These are phyloP conservation scores for Fusarium nanum DNA, from an alignment of 2,329 filamentous ascomycete species.

Conservation along the genomic window DNA sequence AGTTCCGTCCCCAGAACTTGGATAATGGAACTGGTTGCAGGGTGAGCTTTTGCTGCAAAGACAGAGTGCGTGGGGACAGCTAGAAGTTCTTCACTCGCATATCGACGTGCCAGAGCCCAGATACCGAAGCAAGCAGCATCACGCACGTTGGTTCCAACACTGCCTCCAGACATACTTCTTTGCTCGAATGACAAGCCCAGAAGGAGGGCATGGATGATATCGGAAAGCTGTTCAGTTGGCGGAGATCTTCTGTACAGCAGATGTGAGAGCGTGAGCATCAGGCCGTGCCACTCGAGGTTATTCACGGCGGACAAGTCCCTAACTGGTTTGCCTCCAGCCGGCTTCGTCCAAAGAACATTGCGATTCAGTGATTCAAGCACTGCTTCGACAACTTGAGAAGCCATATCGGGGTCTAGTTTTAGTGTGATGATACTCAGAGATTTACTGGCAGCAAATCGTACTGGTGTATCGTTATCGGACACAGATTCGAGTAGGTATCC, in stretches of 20 bases:
- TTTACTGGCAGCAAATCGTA: constrained; percentile 91
- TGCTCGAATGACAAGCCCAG: constrained; percentile 90
- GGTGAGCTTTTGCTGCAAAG: constrained; percentile 54
- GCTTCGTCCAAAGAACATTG: constrained; percentile 66
- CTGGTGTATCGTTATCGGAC: constrained; percentile 89
- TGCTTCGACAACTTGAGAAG: constrained; percentile 86
- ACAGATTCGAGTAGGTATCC: constrained; percentile 82
- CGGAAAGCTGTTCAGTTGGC: constrained; percentile 74
- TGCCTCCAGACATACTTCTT: constrained; percentile 83
- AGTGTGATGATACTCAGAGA: constrained; percentile 87
- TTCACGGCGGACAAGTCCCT: constrained; percentile 81
- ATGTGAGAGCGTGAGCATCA: constrained; percentile 88
- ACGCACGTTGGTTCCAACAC: constrained; percentile 88
- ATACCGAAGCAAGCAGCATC: constrained; percentile 97
- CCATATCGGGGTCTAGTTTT: constrained; percentile 83
- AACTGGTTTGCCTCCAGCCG: constrained; percentile 51
- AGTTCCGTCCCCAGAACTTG: constrained; percentile 86
- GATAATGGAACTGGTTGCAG: constrained; percentile 64
- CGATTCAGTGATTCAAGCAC: constrained; percentile 76
- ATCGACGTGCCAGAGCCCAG: constrained; percentile 90
- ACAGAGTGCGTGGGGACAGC: constrained; percentile 65
- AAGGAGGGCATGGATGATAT: constrained; percentile 81
- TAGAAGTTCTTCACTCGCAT: constrained; percentile 81
- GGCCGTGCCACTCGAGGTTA: constrained; percentile 88
- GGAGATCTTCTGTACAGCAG: constrained; percentile 87